phyloP scores from a whole-genome alignment of 441 rosid genomes.

The Eruca vesicaria region DNA sequence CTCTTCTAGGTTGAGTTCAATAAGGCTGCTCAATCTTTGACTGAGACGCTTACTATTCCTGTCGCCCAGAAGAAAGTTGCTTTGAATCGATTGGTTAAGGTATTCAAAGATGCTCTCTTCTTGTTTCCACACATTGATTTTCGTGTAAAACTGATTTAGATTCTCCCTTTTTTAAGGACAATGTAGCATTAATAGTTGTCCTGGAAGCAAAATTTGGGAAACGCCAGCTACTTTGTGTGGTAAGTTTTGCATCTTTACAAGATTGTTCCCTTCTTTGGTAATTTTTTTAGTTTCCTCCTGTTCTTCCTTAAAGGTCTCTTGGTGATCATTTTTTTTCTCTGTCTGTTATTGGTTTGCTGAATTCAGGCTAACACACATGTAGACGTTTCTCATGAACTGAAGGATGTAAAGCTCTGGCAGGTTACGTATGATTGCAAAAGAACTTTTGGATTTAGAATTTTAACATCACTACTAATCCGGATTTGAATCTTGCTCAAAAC shows the following conservation, averaged over 20 bases:
- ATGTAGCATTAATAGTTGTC: slow-evolving; percentile 83
- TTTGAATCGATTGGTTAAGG: slow-evolving; percentile 79
- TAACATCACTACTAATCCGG: slow-evolving; percentile 8
- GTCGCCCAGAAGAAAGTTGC: slow-evolving; percentile 78
- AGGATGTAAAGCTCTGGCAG: slow-evolving; percentile 99
- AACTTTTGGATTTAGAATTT: background rate
- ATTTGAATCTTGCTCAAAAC: slow-evolving; percentile 20
- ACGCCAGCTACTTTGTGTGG: slow-evolving; percentile 88
- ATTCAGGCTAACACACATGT: slow-evolving; percentile 37
- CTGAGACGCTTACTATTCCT: slow-evolving; percentile 80
- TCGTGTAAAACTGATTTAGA: slow-evolving; percentile 15
- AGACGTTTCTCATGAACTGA: slow-evolving; percentile 55
- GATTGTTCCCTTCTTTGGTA: background rate
- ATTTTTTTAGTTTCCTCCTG: background rate
- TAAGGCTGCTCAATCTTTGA: slow-evolving; percentile 93
- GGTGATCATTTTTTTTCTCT: background rate
- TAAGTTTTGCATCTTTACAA: slow-evolving; percentile 33
- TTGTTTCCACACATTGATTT: background rate
- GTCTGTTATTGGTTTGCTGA: slow-evolving; percentile 7
- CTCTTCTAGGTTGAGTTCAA: too few species aligned
- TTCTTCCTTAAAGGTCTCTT: background rate
- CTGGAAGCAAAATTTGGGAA: slow-evolving; percentile 79
- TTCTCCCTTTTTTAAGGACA: slow-evolving; percentile 48
- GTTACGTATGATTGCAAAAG: slow-evolving; percentile 33
- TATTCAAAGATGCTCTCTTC: slow-evolving; percentile 23